Conservation (phyloP, 768 basidiomycete species). For the Tephrocybe sp. region DNA sequence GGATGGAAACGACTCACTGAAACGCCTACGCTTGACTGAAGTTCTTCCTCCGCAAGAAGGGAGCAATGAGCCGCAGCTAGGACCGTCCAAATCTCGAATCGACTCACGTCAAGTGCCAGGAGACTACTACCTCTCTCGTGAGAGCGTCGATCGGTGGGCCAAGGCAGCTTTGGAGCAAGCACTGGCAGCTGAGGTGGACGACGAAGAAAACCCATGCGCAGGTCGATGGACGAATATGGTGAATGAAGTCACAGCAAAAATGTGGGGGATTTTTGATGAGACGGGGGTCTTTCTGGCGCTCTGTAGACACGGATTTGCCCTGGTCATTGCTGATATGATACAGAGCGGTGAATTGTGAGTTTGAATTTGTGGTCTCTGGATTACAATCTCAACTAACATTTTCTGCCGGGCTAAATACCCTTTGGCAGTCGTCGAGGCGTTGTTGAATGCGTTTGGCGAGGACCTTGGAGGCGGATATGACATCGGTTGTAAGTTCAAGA, state of each 20-base stretch:
- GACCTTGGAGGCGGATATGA: slow-evolving; percentile 26
- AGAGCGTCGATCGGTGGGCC: background rate
- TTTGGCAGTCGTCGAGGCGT: slow-evolving; percentile 18
- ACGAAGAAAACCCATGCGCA: background rate
- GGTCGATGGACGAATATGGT: background rate
- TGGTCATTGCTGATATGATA: background rate
- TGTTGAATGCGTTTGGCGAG: slow-evolving; percentile 20
- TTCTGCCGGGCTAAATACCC: no score
- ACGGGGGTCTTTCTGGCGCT: background rate
- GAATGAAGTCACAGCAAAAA: background rate
- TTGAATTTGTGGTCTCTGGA: no score
- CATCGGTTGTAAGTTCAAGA: slow-evolving; percentile 26
- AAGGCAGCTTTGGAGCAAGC: background rate
- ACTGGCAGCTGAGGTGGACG: background rate
- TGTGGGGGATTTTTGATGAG: background rate
- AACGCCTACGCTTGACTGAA: background rate
- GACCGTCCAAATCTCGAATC: background rate
- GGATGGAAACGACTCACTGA: background rate
- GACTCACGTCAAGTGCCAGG: slow-evolving; percentile 3
- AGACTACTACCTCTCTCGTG: background rate
- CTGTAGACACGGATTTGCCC: background rate
- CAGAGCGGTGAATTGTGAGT: background rate
- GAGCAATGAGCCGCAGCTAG: background rate
- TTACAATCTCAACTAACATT: no score
- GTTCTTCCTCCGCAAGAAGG: no score